A percentile compares a stretch with the other conserved stretches of the same genome.
These are phyloP conservation scores for Plenodomus biglobosus DNA, from an alignment of 2,329 filamentous ascomycete species.

Conservation along the genomic window DNA sequence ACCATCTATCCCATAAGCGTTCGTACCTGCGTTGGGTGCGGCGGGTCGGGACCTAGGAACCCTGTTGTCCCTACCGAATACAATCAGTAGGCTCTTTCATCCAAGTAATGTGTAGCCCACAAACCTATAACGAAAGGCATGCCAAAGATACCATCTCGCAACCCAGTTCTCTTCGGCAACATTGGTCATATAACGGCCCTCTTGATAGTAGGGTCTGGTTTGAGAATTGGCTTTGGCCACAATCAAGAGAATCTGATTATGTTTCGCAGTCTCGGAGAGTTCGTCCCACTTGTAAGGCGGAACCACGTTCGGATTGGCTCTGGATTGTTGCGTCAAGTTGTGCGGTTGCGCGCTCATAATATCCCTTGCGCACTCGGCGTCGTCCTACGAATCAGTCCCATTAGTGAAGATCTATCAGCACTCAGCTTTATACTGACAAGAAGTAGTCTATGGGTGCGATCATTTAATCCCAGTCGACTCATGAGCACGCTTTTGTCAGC, in stretches of 20 bases:
- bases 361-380: slow-evolving; percentile 47
- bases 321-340: slow-evolving; percentile 45
- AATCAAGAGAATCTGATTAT: slow-evolving; percentile 48
- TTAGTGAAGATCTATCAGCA: slow-evolving; percentile 6
- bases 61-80: slow-evolving; percentile 37
- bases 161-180: slow-evolving; percentile 53
- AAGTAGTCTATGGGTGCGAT: slow-evolving; percentile 48
- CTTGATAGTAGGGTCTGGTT: slow-evolving; percentile 47
- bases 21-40: neutral
- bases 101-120: neutral
- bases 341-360: slow-evolving; percentile 45
- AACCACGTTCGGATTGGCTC: slow-evolving; percentile 30
- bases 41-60: slow-evolving; percentile 9
- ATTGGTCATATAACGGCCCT: slow-evolving; percentile 46
- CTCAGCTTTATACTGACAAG: slow-evolving; percentile 40
- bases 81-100: slow-evolving; percentile 1
- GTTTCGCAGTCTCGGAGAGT: slow-evolving; percentile 52
- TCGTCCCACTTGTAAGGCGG: slow-evolving; percentile 51
- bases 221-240: slow-evolving; percentile 44
- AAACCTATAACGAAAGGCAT: slow-evolving; percentile 51
- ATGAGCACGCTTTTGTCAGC: slow-evolving; percentile 51
- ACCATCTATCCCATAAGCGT: slow-evolving; percentile 3
- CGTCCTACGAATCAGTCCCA: slow-evolving; percentile 36
- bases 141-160: slow-evolving; percentile 56
- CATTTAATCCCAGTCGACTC: slow-evolving; percentile 46